These are phyloP conservation scores for Trametes cubensis DNA, from an alignment of 768 basidiomycete genomes.

Conservation along the genomic window DNA sequence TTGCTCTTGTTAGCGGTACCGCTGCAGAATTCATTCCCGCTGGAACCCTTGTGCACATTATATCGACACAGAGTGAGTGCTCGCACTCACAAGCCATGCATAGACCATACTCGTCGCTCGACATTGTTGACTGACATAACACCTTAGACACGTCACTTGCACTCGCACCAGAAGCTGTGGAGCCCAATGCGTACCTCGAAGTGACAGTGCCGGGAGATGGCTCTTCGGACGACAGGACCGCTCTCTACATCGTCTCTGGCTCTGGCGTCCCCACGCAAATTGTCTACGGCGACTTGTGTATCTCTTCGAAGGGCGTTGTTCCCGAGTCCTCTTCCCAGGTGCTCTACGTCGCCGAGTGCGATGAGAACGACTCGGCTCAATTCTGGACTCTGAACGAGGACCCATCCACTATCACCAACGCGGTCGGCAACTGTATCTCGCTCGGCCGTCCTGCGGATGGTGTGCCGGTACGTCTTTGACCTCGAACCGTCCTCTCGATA, in stretches of 20 bases:
- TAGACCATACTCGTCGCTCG: background rate
- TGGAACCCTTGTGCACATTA: conserved; percentile 14
- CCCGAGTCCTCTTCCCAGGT: conserved; percentile 9
- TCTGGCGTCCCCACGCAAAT: conserved; percentile 13
- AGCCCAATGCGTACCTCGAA: background rate
- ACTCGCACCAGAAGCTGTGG: background rate
- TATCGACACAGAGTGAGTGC: conserved; percentile 9
- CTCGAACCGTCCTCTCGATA: no score
- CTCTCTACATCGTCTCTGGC: conserved; percentile 2
- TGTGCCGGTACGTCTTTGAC: conserved; percentile 2
- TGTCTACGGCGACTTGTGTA: conserved; percentile 14
- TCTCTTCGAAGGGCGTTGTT: conserved; percentile 16
- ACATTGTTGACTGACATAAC: no score
- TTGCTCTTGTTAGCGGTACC: conserved; percentile 3
- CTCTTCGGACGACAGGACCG: conserved; percentile 15
- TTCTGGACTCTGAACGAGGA: conserved; percentile 19
- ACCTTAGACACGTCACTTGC: conserved; percentile 3
- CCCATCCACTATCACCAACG: conserved; percentile 19
- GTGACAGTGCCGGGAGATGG: conserved; percentile 12
- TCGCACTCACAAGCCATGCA: background rate
- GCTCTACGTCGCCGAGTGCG: conserved; percentile 17
- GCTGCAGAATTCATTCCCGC: conserved; percentile 12
- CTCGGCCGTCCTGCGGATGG: conserved; percentile 14
- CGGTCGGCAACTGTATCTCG: conserved; percentile 21
- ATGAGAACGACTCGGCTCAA: conserved; percentile 9